These are phyloP conservation scores for Ustilago hordei DNA, from an alignment of 1,284 basidiomycete genomes.

Conservation along the genomic window DNA sequence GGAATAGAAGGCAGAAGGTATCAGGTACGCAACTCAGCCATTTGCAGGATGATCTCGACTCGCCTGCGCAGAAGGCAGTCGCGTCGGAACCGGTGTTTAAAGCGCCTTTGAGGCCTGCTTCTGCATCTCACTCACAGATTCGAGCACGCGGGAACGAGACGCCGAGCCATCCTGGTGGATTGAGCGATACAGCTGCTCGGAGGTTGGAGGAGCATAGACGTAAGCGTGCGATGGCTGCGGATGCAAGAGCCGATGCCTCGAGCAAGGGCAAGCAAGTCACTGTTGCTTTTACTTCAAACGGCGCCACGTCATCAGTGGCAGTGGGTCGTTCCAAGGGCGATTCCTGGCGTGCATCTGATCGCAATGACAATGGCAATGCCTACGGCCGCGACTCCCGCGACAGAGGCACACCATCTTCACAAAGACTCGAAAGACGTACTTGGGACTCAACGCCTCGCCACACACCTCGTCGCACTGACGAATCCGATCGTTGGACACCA, in stretches of 20 bases:
- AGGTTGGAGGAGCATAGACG: conserved; percentile 52
- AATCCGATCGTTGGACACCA: conserved; percentile 26
- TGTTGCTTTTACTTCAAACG: conserved; percentile 4
- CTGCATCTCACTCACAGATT: conserved; percentile 20
- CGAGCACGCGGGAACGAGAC: conserved; percentile 46
- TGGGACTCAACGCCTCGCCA: conserved; percentile 56
- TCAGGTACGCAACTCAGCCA: conserved; percentile 27
- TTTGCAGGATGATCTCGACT: conserved; percentile 28
- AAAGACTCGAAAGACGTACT: conserved; percentile 22
- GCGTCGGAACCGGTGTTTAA: conserved; percentile 35
- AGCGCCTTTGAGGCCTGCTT: conserved; percentile 43
- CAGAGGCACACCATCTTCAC: conserved; percentile 3
- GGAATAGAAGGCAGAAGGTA: conserved; percentile 39
- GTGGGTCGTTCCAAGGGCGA: conserved; percentile 11
- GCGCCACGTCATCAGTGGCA: background rate
- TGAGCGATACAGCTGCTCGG: conserved; percentile 46
- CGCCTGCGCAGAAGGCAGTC: background rate
- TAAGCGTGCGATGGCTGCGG: conserved; percentile 30
- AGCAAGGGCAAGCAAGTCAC: conserved; percentile 16
- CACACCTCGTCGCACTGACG: background rate
- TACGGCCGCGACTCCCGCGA: conserved; percentile 8
- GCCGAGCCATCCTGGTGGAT: conserved; percentile 55
- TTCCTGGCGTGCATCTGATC: conserved; percentile 32
- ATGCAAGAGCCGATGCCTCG: conserved; percentile 12
- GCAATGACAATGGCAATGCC: background rate